Evolutionary conservation across 257 asterid species (phyloP).

Genomic region (Plantago elongata): DNA sequence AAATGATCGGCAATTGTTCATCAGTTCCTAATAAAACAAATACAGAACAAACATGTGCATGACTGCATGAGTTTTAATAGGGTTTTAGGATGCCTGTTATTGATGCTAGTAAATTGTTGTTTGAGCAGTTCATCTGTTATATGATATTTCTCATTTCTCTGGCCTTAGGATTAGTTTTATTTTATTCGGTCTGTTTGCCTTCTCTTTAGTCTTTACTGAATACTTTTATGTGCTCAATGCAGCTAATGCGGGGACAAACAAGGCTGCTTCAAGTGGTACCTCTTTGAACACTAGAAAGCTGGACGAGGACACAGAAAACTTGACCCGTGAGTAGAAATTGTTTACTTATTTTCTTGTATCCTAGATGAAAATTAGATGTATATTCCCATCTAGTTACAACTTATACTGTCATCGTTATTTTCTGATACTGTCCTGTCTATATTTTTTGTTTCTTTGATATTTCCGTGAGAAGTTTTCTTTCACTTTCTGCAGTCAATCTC

Average conservation of each 20-base stretch:
- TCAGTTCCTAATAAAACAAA: too few relatives aligned
- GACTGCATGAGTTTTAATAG: not conserved
- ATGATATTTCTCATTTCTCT: not conserved
- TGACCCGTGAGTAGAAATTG: slow-evolving; percentile 65
- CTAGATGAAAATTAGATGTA: not conserved
- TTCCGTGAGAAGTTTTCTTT: not conserved
- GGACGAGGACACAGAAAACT: slow-evolving; percentile 88
- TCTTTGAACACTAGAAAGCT: slow-evolving; percentile 83
- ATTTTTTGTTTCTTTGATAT: slow-evolving; percentile 1
- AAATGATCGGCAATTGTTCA: too few relatives aligned
- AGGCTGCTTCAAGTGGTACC: slow-evolving; percentile 77
- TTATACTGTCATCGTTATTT: too few relatives aligned
- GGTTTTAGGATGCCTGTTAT: not conserved
- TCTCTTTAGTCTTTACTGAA: not conserved
- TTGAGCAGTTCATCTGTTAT: not conserved
- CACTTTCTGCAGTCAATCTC: not conserved
- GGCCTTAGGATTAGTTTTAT: not conserved
- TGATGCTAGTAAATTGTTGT: not conserved
- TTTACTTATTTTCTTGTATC: not conserved
- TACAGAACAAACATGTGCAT: not conserved
- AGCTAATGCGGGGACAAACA: slow-evolving; percentile 83
- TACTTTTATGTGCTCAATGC: slow-evolving; percentile 26
- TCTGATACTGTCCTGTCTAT: too few relatives aligned
- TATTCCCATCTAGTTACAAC: too few relatives aligned
- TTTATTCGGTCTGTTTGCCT: not conserved